A percentile compares a stretch with the other conserved stretches of the same genome.
These are phyloP conservation scores for Talaromyces ruber DNA, from an alignment of 495 filamentous ascomycete species.

Conservation along the genomic window DNA sequence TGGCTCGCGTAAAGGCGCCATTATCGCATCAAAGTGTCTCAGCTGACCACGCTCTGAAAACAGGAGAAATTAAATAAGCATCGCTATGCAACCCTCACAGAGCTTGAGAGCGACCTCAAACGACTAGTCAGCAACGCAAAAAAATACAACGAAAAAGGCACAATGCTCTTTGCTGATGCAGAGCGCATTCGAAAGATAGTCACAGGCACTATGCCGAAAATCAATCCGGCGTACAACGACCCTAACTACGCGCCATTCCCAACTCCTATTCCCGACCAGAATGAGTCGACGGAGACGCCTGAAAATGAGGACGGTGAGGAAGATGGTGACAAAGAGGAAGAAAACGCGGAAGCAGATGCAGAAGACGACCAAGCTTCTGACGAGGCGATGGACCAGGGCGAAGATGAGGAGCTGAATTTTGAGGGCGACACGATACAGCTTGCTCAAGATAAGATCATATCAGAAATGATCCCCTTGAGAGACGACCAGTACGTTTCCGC, in stretches of 20 bases:
- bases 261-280: slow-evolving; percentile 47
- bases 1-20: background rate
- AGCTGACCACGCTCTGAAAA: background rate
- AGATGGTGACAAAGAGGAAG: slow-evolving; percentile 23
- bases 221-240: slow-evolving; percentile 63
- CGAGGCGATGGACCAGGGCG: slow-evolving; percentile 21
- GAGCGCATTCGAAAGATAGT: slow-evolving; percentile 67
- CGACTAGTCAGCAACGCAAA: slow-evolving; percentile 72
- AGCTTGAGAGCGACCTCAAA: slow-evolving; percentile 66
- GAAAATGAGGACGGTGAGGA: slow-evolving; percentile 11
- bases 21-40: background rate
- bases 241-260: slow-evolving; percentile 51
- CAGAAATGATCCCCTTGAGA: slow-evolving; percentile 52
- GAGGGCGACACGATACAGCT: slow-evolving; percentile 64
- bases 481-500: slow-evolving; percentile 45
- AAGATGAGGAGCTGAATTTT: slow-evolving; percentile 43
- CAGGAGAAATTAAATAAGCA: slow-evolving; percentile 52
- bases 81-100: slow-evolving; percentile 53
- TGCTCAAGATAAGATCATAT: slow-evolving; percentile 72
- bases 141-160: slow-evolving; percentile 56
- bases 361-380: slow-evolving; percentile 14
- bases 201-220: slow-evolving; percentile 65
- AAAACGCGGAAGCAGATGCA: slow-evolving; percentile 21
- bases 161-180: slow-evolving; percentile 61
- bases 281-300: background rate